These are phyloP conservation scores for Talaromyces sp. DNA, from an alignment of 2,329 filamentous ascomycete species.

Conservation along the genomic window DNA sequence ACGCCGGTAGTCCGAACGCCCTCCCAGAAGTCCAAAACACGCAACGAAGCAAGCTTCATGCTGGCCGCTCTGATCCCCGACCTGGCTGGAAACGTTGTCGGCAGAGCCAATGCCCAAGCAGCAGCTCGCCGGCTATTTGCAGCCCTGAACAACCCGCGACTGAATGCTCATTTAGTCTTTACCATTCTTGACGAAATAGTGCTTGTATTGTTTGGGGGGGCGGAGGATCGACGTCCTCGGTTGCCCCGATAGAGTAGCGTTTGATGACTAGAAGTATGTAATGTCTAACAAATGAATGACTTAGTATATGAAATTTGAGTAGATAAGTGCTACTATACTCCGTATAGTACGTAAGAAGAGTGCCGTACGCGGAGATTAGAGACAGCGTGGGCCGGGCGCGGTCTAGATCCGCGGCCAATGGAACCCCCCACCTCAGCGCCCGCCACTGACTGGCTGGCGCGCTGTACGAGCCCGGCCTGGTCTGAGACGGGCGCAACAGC, in stretches of 20 bases:
- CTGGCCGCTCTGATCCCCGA: slow-evolving; percentile 87
- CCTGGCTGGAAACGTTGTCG: slow-evolving; percentile 86
- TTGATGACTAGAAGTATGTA: neutral
- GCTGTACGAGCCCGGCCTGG: neutral
- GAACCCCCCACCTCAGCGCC: neutral
- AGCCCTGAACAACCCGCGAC: slow-evolving; percentile 79
- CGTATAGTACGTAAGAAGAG: neutral
- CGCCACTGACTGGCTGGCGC: neutral
- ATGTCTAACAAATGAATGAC: neutral
- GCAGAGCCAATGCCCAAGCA: slow-evolving; percentile 81
- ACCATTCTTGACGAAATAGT: slow-evolving; percentile 68
- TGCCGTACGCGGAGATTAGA: neutral
- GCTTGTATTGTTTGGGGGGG: slow-evolving; percentile 54
- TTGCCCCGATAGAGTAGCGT: neutral
- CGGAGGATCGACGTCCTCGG: slow-evolving; percentile 13
- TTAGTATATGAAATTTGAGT: no score
- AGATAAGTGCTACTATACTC: no score
- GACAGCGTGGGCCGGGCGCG: neutral
- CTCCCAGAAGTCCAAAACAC: slow-evolving; percentile 71
- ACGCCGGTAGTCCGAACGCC: slow-evolving; percentile 54
- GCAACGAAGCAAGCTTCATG: slow-evolving; percentile 83
- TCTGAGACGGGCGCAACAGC: neutral
- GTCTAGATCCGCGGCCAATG: neutral
- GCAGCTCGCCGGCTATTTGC: slow-evolving; percentile 86
- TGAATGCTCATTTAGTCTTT: slow-evolving; percentile 73